phyloP scores from a whole-genome alignment of 208 protist species.

The Strigomonas culicis region DNA sequence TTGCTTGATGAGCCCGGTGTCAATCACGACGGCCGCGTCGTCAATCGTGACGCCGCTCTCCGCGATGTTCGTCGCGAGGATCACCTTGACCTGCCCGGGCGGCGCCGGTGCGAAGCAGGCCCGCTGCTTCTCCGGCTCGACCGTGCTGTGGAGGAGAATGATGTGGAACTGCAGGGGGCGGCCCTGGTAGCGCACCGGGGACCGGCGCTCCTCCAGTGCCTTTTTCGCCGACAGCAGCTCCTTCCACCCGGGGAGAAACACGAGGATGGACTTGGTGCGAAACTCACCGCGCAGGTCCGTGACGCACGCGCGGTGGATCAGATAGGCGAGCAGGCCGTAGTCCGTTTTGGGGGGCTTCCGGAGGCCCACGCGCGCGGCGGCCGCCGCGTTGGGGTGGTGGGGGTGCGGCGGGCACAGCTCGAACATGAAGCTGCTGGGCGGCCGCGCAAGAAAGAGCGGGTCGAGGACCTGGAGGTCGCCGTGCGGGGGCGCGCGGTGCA shows the following conservation, averaged over 20 bases:
- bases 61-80: slow-evolving; percentile 97
- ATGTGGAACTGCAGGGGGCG: slow-evolving; percentile 43
- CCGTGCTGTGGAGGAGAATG: slow-evolving; percentile 85
- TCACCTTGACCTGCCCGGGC: slow-evolving; percentile 82
- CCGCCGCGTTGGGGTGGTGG: not conserved
- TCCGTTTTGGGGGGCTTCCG: slow-evolving; percentile 49
- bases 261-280: slow-evolving; percentile 93
- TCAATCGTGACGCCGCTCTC: slow-evolving; percentile 97
- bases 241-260: slow-evolving; percentile 99
- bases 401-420: slow-evolving; percentile 23
- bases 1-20: slow-evolving; percentile 93
- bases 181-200: not conserved
- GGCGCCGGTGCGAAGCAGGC: slow-evolving; percentile 90
- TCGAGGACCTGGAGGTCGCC: not conserved
- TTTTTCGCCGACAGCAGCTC: slow-evolving; percentile 89
- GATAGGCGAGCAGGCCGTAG: slow-evolving; percentile 74
- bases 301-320: slow-evolving; percentile 45
- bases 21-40: slow-evolving; percentile 94
- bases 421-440: slow-evolving; percentile 59
- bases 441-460: no score
- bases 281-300: slow-evolving; percentile 38
- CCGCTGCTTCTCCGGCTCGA: slow-evolving; percentile 79
- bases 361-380: not conserved
- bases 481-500: not conserved
- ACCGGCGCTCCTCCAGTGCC: slow-evolving; percentile 44